A percentile compares a stretch with the other conserved stretches of the same genome.
These are phyloP conservation scores for Arthrobotrys sphaeroides DNA, from an alignment of 2,329 filamentous ascomycete genomes.

Conservation along the genomic window DNA sequence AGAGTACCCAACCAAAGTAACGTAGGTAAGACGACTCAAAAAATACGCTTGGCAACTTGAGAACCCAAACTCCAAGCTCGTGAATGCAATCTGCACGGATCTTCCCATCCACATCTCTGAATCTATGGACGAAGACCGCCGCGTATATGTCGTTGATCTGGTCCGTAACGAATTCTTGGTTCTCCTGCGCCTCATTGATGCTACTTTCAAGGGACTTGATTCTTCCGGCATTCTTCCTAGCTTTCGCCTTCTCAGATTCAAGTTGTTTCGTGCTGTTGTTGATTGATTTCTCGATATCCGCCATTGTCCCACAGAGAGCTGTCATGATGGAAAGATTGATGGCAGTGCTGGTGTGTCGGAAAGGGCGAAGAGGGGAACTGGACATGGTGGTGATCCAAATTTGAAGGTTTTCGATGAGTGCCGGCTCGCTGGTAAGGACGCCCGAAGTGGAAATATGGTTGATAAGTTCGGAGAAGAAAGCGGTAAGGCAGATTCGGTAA, in stretches of 20 bases:
- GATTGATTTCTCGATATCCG: constrained; percentile 74
- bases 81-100: constrained; percentile 89
- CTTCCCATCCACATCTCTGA: constrained; percentile 88
- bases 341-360: constrained; percentile 91
- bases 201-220: constrained; percentile 77
- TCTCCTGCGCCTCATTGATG: constrained; percentile 74
- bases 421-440: constrained; percentile 77
- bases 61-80: constrained; percentile 88
- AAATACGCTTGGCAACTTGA: constrained; percentile 82
- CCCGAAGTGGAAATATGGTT: constrained; percentile 82
- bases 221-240: constrained; percentile 79
- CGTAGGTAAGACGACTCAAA: constrained; percentile 89
- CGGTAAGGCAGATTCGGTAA: constrained; percentile 79
- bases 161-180: constrained; percentile 74
- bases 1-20: constrained; percentile 95
- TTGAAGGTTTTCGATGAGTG: constrained; percentile 86
- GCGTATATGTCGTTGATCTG: constrained; percentile 88
- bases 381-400: constrained; percentile 93
- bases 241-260: constrained; percentile 78
- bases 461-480: constrained; percentile 81
- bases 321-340: constrained; percentile 82
- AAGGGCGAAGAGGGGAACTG: constrained; percentile 84
- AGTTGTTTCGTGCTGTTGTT: constrained; percentile 81
- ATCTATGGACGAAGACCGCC: constrained; percentile 94
- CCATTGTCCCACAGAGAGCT: constrained; percentile 77